phyloP scores from a whole-genome alignment of 305 asterid species.

The Solanum chacoense region DNA sequence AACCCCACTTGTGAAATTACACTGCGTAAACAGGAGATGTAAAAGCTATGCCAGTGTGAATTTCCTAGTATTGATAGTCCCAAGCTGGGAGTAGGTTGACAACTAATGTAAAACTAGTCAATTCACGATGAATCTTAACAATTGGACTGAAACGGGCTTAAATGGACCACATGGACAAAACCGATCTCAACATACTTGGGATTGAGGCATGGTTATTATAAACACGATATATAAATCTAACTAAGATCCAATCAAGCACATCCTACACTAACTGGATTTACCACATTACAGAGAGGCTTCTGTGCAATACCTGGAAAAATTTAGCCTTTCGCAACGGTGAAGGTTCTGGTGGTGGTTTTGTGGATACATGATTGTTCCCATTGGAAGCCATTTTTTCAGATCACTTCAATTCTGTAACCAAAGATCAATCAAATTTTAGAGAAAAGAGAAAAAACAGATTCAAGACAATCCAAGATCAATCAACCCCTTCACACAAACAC shows the following conservation, averaged over 20 bases:
- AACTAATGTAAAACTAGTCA: not conserved
- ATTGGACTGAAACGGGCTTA: not conserved
- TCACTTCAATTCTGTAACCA: constrained; percentile 10
- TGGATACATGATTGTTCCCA: constrained; percentile 31
- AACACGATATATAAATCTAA: not conserved
- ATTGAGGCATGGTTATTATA: not conserved
- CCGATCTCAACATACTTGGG: not conserved
- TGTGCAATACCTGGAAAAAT: constrained; percentile 42
- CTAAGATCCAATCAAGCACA: not conserved
- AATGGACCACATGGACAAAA: not conserved
- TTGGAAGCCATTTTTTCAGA: constrained; percentile 41
- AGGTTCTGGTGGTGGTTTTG: constrained; percentile 77
- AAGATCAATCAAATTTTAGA: not conserved
- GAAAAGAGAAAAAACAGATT: not conserved
- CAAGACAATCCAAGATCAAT: not conserved
- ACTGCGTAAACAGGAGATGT: not conserved
- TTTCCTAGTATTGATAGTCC: not conserved
- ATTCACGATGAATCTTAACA: not conserved
- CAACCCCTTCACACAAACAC: not conserved
- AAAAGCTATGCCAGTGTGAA: not conserved
- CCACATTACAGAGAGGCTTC: not conserved
- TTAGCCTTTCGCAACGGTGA: constrained; percentile 73
- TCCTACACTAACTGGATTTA: not conserved
- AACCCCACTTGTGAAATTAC: not conserved
- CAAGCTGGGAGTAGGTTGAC: not conserved